Base-by-base conservation (phyloP, 371 early-diverging fungal species). In the Rhizopus sp. region DNA sequence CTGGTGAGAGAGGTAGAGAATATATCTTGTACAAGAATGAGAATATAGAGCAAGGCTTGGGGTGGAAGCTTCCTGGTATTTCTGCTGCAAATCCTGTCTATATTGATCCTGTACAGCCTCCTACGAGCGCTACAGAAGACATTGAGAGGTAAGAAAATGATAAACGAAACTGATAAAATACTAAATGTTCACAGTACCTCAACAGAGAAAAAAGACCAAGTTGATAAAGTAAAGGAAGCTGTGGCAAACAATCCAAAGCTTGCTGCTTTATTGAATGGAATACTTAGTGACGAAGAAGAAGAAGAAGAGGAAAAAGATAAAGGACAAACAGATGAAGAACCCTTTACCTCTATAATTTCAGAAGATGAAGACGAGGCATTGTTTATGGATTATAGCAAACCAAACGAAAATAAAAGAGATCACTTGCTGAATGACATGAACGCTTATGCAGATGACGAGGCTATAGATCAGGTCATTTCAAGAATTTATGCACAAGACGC, bases 11-110 rank as follows among this genome's bases (percentile, higher is more conserved):
- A 30, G 85, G 87, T 32, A 80, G 88, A 39, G 83, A 91, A 60
- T 97, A 92, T 59, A 64, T 94, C 10, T 66, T 97, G 32, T 80
- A 92, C 37, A 93, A 94, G 64, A 92, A 93, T 55, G 91, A 91
- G 40, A 82, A 90, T 50, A 40, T 73, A 4, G 68, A 59, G 4
- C 81, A 84, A 17, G 93, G 80, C 1, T 45, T 80, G 1, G 80
- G 93, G 0, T 93, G 92, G 92, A 85, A 77, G 4, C 63, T 93
- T 7, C 80, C 80, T 39, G 77, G 75, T 2, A 5, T 66, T 8
- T 42, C 40, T 5, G 55, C 59, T 15, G 56, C 53, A 7, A 60
- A 65, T 7, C 46, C 62, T 42, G 50, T 64, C 0, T 70, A 76
- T 47, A 53, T 77, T 23, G 64, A 64, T 52, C 8, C 23, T 1